A percentile compares a stretch with the other conserved stretches of the same genome.
These are phyloP conservation scores for Eucalyptus marginata DNA, from an alignment of 345 rosid genomes.

Conservation along the genomic window DNA sequence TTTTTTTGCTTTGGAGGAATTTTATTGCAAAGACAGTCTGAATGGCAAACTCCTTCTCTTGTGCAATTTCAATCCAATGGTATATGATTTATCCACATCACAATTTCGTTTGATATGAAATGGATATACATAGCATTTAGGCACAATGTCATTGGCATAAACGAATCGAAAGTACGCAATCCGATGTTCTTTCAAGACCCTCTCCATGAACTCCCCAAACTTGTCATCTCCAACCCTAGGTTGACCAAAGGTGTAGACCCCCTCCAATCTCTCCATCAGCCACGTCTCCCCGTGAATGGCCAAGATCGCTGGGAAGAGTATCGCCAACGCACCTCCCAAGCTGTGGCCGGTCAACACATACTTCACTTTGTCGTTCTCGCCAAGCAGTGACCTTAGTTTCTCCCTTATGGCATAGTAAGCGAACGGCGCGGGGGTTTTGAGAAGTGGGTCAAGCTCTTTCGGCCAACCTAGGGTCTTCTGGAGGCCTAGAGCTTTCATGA, in stretches of 20 bases:
- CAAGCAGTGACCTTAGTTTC: constrained; percentile 12
- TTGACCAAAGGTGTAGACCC: constrained; percentile 66
- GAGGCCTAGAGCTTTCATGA: constrained; percentile 56
- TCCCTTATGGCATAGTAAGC: constrained; percentile 35
- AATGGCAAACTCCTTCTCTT: background rate
- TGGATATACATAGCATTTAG: background rate
- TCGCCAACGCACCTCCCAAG: constrained; percentile 54
- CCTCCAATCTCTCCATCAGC: constrained; percentile 37
- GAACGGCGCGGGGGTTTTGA: constrained; percentile 15
- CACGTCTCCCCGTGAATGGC: constrained; percentile 31
- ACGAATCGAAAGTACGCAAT: constrained; percentile 49
- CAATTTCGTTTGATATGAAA: background rate
- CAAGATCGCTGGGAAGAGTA: constrained; percentile 33
- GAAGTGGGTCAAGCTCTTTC: background rate
- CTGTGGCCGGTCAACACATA: constrained; percentile 63
- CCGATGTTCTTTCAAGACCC: constrained; percentile 5
- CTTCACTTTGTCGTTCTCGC: constrained; percentile 13
- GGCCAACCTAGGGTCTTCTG: background rate
- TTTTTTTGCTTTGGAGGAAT: background rate
- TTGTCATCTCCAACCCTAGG: constrained; percentile 54
- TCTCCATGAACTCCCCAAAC: constrained; percentile 37
- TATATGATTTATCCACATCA: background rate
- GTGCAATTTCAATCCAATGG: background rate
- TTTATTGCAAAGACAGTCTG: background rate
- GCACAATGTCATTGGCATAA: constrained; percentile 42